Evolutionary conservation across 1,284 basidiomycete species (phyloP).

Genomic region (Cryptococcus sp.): DNA sequence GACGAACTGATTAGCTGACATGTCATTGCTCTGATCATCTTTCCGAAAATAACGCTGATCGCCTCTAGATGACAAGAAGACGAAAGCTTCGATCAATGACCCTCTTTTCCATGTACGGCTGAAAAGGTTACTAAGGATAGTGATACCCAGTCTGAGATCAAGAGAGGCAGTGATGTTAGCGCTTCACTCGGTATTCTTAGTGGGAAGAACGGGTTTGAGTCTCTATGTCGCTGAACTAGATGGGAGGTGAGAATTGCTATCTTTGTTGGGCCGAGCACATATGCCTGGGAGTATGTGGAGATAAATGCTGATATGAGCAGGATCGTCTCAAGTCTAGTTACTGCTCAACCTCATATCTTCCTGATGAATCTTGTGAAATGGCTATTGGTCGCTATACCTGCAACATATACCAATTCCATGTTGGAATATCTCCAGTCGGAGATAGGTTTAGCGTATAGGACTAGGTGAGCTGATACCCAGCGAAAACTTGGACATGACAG

Average conservation of each 20-base stretch:
- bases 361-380: conserved; percentile 80
- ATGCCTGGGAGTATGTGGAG: not conserved
- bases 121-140: conserved; percentile 71
- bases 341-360: conserved; percentile 74
- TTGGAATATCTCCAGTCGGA: conserved; percentile 91
- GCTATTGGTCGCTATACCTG: conserved; percentile 89
- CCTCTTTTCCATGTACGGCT: conserved; percentile 82
- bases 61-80: conserved; percentile 10
- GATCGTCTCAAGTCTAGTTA: conserved; percentile 92
- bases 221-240: conserved; percentile 95
- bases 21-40: not conserved
- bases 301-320: conserved; percentile 47
- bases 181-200: conserved; percentile 80
- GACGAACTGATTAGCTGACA: not conserved
- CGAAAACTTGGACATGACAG: not conserved
- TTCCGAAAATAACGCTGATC: not conserved
- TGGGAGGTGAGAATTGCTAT: conserved; percentile 61
- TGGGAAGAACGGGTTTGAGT: conserved; percentile 83
- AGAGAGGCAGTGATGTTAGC: conserved; percentile 82
- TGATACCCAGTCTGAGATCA: conserved; percentile 77
- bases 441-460: conserved; percentile 85
- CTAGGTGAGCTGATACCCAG: conserved; percentile 50
- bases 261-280: not conserved
- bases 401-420: conserved; percentile 96
- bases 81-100: conserved; percentile 58